Evolutionary conservation across 2,329 filamentous ascomycete genomes (phyloP), one percentile per base, ranked within the genome.

Genomic region (Pseudocercospora cruenta): DNA sequence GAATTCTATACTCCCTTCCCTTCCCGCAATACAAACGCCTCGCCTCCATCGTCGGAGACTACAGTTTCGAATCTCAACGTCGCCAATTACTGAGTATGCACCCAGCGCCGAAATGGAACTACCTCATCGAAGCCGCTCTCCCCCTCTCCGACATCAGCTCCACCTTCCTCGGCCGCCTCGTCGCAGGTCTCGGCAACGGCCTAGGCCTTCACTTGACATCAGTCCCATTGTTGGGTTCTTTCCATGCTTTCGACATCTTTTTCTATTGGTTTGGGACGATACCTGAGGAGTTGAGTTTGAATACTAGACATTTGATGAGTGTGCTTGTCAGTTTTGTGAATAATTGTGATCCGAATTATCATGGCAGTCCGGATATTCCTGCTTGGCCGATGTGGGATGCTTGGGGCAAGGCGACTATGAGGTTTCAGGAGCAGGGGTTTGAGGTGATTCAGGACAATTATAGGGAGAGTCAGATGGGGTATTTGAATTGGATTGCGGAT

Each of bases 241-340:
- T 69, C 43, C 67, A 71, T 47, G 69, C 65, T 1, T 66, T 54
- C 4, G 69, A 71, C 28, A 47, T 70, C 16, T 57, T 69, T 19
- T 65, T 66, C 45, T 57, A 66, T 58, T 63, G 58, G 33, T 71
- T 68, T 26, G 65, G 63, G 8, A 62, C 58, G 1, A 22, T 67
- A 6, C 69, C 69, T n/a, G 39, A 51, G 7, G 39, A 58, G 8
- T 22, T 67, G 12, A 67, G 64, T 24, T 16, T 55, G 14, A 69
- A 67, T 36, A 58, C 26, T n/a, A 26, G 36, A 2, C 54, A 69
- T 58, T 51, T 68, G 26, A 60, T 64, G 62, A 36, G 63, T 28
- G 54, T 39, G 14, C 59, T 62, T 28, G 63, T 71, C 12, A 49
- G 39, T 4, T 71, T 71, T 43, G 55, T 71, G 4, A 62, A 71